These are phyloP conservation scores for Styphnolobium japonicum DNA, from an alignment of 306 rosid genomes.

Conservation along the genomic window DNA sequence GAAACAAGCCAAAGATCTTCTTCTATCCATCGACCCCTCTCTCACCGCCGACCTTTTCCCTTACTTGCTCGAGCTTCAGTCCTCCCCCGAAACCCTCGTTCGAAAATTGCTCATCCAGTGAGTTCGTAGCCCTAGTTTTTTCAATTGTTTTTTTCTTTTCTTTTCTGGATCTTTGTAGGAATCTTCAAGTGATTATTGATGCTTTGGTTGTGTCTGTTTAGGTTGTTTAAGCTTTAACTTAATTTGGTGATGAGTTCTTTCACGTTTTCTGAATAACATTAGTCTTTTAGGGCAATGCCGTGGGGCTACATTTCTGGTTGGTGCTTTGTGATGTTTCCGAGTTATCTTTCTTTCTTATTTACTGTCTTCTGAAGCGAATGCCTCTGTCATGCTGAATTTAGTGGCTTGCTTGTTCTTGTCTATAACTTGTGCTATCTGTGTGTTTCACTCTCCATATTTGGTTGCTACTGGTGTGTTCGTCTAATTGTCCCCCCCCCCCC, in stretches of 20 bases:
- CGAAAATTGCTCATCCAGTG: slow-evolving; percentile 80
- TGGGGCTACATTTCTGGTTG: background rate
- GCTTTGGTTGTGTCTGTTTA: background rate
- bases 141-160: background rate
- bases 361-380: background rate
- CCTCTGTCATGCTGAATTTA: background rate
- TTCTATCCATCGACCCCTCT: slow-evolving; percentile 65
- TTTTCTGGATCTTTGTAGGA: background rate
- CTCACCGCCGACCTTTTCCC: slow-evolving; percentile 73
- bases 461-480: background rate
- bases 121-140: slow-evolving; percentile 37
- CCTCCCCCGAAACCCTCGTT: slow-evolving; percentile 76
- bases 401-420: background rate
- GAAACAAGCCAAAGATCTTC: slow-evolving; percentile 69
- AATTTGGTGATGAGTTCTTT: background rate
- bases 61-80: slow-evolving; percentile 85
- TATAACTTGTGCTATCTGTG: background rate
- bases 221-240: background rate
- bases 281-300: slow-evolving; percentile 9
- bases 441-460: background rate
- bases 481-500: too few species aligned
- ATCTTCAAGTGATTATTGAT: background rate
- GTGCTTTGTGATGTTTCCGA: background rate
- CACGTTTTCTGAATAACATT: background rate
- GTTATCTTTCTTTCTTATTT: background rate